Conservation (phyloP, 176 grass and related monocot genomes). For the Cenchrus purpureus region DNA sequence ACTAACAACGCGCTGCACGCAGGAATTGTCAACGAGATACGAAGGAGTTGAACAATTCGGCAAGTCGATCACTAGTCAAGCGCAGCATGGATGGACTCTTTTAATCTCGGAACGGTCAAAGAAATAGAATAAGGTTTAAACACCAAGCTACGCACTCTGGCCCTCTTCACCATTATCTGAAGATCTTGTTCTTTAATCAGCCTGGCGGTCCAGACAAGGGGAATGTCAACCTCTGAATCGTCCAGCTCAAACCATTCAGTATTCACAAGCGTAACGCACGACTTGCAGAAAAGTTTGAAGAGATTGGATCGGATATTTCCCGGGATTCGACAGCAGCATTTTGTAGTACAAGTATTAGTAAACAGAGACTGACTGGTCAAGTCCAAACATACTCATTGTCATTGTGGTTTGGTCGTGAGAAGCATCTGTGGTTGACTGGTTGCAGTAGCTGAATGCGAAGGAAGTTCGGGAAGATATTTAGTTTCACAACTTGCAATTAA, state of each 20-base stretch:
- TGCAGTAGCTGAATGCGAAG: no score
- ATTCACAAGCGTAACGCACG: background rate
- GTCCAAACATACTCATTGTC: background rate
- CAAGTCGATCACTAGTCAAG: no score
- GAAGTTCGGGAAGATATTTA: background rate
- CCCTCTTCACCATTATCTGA: background rate
- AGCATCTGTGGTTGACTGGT: background rate
- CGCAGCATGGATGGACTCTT: background rate
- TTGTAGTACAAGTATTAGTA: background rate
- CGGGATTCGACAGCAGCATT: background rate
- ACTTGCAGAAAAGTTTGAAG: background rate
- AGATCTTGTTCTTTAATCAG: conserved; percentile 17
- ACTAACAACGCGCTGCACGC: background rate
- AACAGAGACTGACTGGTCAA: conserved; percentile 12
- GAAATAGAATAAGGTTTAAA: background rate
- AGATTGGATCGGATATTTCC: conserved; percentile 12
- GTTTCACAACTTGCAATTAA: background rate
- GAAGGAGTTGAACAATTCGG: background rate
- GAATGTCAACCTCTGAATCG: conserved; percentile 33
- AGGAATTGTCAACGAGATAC: conserved; percentile 12
- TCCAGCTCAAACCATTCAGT: background rate
- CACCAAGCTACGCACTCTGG: background rate
- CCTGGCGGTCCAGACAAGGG: background rate
- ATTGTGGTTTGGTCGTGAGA: background rate
- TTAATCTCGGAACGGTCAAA: background rate